Conservation (phyloP, 1,139 yeast genomes). For the Pneumocystis canis region DNA sequence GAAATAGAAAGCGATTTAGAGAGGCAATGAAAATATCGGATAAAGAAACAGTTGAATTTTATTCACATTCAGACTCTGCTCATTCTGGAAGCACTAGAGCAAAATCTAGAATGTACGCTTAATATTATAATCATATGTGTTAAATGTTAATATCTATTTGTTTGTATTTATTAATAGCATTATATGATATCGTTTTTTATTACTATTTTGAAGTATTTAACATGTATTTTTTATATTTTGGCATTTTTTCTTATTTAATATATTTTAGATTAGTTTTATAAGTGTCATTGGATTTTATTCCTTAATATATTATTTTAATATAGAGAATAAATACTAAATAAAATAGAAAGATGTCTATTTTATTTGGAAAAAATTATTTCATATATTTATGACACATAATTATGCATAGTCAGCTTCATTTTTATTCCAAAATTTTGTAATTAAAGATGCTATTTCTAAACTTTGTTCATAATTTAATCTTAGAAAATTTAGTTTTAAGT, state of each 20-base stretch:
- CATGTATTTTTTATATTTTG: too few species aligned
- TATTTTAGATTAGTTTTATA: neutral
- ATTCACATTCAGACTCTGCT: conserved; percentile 35
- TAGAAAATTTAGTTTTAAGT: neutral
- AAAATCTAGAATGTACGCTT: conserved; percentile 11
- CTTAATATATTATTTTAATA: too few species aligned
- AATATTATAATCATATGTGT: neutral
- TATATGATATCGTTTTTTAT: conserved; percentile 1
- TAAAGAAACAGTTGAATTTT: conserved; percentile 60
- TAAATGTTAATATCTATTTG: neutral
- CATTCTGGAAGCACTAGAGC: conserved; percentile 18
- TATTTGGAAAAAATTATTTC: too few species aligned
- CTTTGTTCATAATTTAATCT: conserved; percentile 26
- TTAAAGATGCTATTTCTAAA: conserved; percentile 30
- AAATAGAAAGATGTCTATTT: too few species aligned
- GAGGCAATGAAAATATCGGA: conserved; percentile 56
- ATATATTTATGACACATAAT: too few species aligned
- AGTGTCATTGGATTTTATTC: neutral
- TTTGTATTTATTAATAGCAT: neutral
- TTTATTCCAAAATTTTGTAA: conserved; percentile 22
- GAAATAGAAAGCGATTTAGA: conserved; percentile 37
- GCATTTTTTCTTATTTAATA: neutral
- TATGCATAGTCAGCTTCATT: neutral
- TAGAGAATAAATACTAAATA: too few species aligned
- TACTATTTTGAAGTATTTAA: conserved; percentile 1